These are phyloP conservation scores for Brachypodium distachyon DNA, from an alignment of 202 grass and related monocot species.

Conservation along the genomic window DNA sequence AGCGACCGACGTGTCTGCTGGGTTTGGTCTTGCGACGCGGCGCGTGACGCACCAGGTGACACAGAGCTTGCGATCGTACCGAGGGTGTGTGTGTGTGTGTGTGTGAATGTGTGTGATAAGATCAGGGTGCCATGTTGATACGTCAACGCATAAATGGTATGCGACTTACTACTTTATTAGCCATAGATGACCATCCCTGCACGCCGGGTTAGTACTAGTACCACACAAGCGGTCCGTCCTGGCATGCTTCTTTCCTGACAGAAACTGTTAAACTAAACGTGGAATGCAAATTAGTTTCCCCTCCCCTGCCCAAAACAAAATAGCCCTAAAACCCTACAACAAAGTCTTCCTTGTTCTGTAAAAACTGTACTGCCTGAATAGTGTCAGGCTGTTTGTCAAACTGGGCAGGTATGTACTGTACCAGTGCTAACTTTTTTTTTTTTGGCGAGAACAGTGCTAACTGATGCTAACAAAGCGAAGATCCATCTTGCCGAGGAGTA, in stretches of 20 bases:
- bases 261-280: not conserved
- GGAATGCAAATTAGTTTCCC: not conserved
- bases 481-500: not conserved
- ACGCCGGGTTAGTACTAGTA: not conserved
- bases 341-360: too few relatives aligned
- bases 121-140: not conserved
- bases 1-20: conserved; percentile 1
- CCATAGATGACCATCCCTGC: not conserved
- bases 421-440: too few relatives aligned
- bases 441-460: too few relatives aligned
- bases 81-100: not conserved
- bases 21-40: not conserved
- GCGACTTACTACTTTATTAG: not conserved
- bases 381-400: too few relatives aligned
- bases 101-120: not conserved
- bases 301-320: too few relatives aligned
- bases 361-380: too few relatives aligned
- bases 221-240: not conserved
- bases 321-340: too few relatives aligned
- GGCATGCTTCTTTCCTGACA: not conserved
- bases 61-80: not conserved
- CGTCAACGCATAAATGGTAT: not conserved
- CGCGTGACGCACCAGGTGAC: conserved; percentile 14
- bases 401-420: too few relatives aligned
- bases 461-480: too few relatives aligned